These are phyloP conservation scores for Leishmania turanica DNA, from an alignment of 208 protist genomes.

Conservation along the genomic window DNA sequence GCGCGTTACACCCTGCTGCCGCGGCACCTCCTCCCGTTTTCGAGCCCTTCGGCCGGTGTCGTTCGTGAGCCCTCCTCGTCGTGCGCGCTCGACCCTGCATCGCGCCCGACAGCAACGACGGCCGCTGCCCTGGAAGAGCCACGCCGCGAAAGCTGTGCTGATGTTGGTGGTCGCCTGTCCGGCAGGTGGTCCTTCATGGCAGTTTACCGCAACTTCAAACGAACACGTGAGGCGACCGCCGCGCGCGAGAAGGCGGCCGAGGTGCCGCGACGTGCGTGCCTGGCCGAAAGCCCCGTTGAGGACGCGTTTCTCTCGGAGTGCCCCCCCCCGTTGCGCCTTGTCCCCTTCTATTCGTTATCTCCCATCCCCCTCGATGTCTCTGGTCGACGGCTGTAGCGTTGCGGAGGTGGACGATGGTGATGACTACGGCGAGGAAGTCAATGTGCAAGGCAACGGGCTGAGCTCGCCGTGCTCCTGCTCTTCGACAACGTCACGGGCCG, in stretches of 20 bases:
- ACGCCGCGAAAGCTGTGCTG: neutral
- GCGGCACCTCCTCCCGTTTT: neutral
- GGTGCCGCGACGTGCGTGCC: neutral
- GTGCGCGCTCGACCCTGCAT: neutral
- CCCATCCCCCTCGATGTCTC: neutral
- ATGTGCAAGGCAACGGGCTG: neutral
- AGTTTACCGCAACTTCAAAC: constrained; percentile 22
- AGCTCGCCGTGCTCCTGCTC: neutral
- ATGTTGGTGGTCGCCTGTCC: neutral
- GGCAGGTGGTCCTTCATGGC: constrained; percentile 10
- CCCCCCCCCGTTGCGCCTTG: neutral
- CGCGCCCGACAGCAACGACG: neutral
- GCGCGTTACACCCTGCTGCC: constrained; percentile 13
- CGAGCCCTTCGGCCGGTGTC: neutral
- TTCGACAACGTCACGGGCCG: neutral
- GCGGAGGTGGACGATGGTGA: neutral
- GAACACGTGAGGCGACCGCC: neutral
- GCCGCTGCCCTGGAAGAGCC: neutral
- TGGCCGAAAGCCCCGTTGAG: neutral
- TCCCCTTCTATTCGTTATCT: neutral
- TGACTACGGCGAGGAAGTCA: neutral
- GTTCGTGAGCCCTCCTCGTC: neutral
- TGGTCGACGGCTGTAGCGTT: neutral
- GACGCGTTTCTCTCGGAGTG: neutral
- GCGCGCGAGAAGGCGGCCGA: neutral